A percentile compares a stretch with the other conserved stretches of the same genome.
Evolutionary conservation across 805 yeast species (phyloP).

Genomic region (Naumovozyma castellii): DNA sequence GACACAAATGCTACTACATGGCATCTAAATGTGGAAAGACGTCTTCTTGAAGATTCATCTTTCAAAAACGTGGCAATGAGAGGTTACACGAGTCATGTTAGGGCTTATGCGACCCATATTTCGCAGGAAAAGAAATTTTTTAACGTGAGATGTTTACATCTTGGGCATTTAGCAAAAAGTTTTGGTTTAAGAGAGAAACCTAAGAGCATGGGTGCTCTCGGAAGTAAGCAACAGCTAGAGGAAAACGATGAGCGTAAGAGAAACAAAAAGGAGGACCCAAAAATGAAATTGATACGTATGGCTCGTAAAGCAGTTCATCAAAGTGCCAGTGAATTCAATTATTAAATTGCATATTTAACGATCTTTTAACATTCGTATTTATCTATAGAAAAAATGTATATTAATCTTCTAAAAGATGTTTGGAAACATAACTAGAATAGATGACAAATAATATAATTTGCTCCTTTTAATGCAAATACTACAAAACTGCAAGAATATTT

Average conservation of each 20-base stretch:
- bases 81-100: constrained; percentile 79
- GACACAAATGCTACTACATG: constrained; percentile 92
- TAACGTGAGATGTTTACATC: constrained; percentile 72
- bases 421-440: too few relatives aligned
- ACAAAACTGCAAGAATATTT: constrained; percentile 23
- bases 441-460: too few relatives aligned
- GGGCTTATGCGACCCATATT: constrained; percentile 95
- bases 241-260: constrained; percentile 32
- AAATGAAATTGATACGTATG: constrained; percentile 63
- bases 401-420: not conserved
- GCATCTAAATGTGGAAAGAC: constrained; percentile 85
- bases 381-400: constrained; percentile 1
- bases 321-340: constrained; percentile 68
- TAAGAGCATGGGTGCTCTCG: constrained; percentile 51
- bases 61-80: constrained; percentile 60
- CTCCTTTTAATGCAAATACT: too few relatives aligned
- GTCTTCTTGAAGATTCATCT: constrained; percentile 60
- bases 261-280: constrained; percentile 54
- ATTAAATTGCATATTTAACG: constrained; percentile 7
- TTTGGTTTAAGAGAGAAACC: constrained; percentile 95
- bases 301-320: constrained; percentile 61
- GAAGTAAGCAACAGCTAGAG: constrained; percentile 13
- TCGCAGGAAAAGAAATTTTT: constrained; percentile 69
- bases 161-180: constrained; percentile 93
- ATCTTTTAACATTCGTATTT: not conserved